phyloP scores from a whole-genome alignment of 352 stramenopile species.

The Phytophthora colocasiae region DNA sequence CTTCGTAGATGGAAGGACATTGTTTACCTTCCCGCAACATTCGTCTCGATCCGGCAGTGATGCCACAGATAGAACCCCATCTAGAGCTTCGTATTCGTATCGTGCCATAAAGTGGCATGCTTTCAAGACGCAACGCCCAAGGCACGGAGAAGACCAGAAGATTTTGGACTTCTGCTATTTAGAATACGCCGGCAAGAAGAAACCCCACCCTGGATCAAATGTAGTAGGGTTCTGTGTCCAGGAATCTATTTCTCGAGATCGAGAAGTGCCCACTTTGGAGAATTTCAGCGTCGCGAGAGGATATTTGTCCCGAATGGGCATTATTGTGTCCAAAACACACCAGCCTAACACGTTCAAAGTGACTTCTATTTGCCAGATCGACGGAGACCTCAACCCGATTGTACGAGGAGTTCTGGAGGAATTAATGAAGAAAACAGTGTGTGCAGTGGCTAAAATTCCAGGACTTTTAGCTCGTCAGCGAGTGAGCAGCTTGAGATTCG shows the following conservation, averaged over 20 bases:
- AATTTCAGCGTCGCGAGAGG: conserved; percentile 66
- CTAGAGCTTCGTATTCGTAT: conserved; percentile 56
- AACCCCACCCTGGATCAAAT: conserved; percentile 51
- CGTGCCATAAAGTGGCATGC: conserved; percentile 82
- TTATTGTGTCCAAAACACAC: conserved; percentile 74
- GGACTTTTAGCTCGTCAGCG: conserved; percentile 67
- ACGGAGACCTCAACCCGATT: conserved; percentile 59
- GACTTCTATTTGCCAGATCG: conserved; percentile 77
- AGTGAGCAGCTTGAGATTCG: conserved; percentile 71
- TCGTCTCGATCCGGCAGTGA: conserved; percentile 13
- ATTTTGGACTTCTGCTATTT: conserved; percentile 78
- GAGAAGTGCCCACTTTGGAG: conserved; percentile 67
- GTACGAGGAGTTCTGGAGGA: conserved; percentile 57
- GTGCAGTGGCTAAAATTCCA: conserved; percentile 48
- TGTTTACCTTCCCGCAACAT: conserved; percentile 62
- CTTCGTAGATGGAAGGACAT: conserved; percentile 70
- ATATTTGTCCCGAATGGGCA: conserved; percentile 62
- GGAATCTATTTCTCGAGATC: conserved; percentile 67
- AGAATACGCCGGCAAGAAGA: conserved; percentile 76
- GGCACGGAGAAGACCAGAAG: conserved; percentile 48
- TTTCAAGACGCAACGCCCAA: conserved; percentile 39
- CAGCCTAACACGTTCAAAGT: conserved; percentile 65
- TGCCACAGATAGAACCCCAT: background rate
- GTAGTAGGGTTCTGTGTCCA: conserved; percentile 81
- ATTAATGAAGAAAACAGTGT: conserved; percentile 71